Conservation (phyloP, 345 rosid genomes). For the Arabis hirsuta region DNA sequence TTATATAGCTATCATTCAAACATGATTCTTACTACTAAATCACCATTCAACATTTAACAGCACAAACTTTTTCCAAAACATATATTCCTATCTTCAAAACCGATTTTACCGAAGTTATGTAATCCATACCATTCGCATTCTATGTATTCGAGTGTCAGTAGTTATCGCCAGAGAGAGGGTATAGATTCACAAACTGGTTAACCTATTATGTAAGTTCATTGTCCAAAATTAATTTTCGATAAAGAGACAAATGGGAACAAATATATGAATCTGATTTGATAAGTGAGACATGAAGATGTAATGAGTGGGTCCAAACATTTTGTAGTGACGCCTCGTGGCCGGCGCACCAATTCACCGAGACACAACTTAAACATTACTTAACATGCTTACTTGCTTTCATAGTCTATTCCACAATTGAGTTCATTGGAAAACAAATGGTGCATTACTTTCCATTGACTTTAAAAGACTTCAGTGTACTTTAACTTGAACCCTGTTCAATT, state of each 20-base stretch:
- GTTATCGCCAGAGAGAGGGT: neutral
- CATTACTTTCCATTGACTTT: slow-evolving; percentile 31
- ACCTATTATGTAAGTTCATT: slow-evolving; percentile 27
- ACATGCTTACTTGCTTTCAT: slow-evolving; percentile 31
- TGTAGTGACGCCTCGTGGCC: slow-evolving; percentile 45
- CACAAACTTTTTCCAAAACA: neutral
- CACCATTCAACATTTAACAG: neutral
- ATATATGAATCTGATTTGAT: slow-evolving; percentile 35
- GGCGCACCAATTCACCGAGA: slow-evolving; percentile 45
- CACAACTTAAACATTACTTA: slow-evolving; percentile 30
- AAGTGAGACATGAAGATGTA: slow-evolving; percentile 37
- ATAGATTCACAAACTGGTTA: slow-evolving; percentile 33
- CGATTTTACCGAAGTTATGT: neutral
- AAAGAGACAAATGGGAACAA: slow-evolving; percentile 25
- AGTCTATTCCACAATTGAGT: slow-evolving; percentile 39
- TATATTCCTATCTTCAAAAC: slow-evolving; percentile 14
- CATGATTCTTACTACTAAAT: neutral
- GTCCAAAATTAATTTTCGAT: neutral
- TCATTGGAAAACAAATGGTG: slow-evolving; percentile 4
- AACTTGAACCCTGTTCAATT: neutral
- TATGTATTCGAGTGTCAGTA: slow-evolving; percentile 1
- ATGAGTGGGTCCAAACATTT: slow-evolving; percentile 46
- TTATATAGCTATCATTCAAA: too few relatives aligned
- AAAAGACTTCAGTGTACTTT: slow-evolving; percentile 3
- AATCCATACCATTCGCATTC: neutral